These are phyloP conservation scores for Dothiorella sarmentorum DNA, from an alignment of 2,329 filamentous ascomycete genomes.

Conservation along the genomic window DNA sequence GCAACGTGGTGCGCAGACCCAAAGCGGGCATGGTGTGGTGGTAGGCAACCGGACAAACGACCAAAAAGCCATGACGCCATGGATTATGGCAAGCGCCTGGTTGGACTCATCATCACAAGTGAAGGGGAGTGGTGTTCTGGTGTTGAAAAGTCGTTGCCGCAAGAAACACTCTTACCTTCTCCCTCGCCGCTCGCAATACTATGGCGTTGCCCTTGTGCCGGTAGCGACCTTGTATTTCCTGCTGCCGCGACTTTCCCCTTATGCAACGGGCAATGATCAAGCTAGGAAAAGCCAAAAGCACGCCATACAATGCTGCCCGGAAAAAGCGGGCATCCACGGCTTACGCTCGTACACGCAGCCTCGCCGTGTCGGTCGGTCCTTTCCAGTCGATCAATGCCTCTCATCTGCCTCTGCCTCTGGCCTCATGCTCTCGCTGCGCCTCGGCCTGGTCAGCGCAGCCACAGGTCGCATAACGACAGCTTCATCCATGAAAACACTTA, in stretches of 20 bases:
- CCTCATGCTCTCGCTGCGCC: background rate
- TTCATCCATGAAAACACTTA: background rate
- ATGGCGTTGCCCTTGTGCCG: background rate
- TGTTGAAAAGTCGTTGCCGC: conserved; percentile 12
- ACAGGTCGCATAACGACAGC: background rate
- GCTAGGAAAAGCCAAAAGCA: conserved; percentile 16
- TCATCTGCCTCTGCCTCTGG: background rate
- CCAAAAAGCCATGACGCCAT: conserved; percentile 9
- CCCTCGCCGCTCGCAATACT: background rate
- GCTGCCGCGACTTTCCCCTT: background rate
- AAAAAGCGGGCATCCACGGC: conserved; percentile 6
- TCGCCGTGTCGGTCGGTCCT: background rate
- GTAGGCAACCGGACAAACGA: background rate
- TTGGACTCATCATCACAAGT: too few relatives aligned
- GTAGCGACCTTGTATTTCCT: background rate
- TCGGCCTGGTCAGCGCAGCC: background rate
- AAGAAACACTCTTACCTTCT: background rate
- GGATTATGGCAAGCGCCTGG: background rate
- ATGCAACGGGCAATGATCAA: background rate
- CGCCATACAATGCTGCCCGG: background rate
- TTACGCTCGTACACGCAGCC: background rate
- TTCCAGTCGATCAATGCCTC: background rate
- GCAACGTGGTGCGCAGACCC: background rate
- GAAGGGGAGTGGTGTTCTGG: background rate
- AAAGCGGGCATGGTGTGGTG: background rate